Evolutionary conservation across 2,329 filamentous ascomycete species (phyloP), one percentile per base, ranked within the genome.

Genomic region (Trichoderma oligosporum): DNA sequence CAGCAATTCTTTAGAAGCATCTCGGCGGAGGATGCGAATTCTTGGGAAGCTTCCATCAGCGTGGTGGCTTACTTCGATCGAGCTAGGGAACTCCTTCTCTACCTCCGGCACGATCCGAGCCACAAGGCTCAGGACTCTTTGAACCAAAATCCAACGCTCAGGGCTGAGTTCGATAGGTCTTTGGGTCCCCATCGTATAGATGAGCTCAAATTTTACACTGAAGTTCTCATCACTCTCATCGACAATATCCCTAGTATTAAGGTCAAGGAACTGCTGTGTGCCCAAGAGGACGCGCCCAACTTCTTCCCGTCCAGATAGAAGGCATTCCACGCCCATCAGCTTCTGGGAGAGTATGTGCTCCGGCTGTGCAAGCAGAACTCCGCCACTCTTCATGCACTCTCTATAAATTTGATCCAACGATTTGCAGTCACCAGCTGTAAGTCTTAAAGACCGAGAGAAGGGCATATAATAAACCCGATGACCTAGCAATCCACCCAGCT

Each of bases 161-260:
- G 57, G 57, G 0, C 20, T 59, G 8, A 78, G 70, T 4, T 86
- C 80, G 0, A 85, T 71, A 0, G 76, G 61, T 1, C 66, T 63
- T 57, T 84, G 80, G 0, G 65, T 59, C 0, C 84, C 85, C 62
- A 86, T 78, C 0, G 83, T 85, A 57, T 88, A 87, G 1, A 87
- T 73, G 0, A 87, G 67, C 62, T 88, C 82, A 36, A 84, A 85
- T 45, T 79, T 81, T 4, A 78, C 74, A 41, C 76, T 82, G 41
- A 87, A 80, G 54, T 82, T 82, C 57, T 87, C 83, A 46, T 88
- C 85, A 36, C 81, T 84, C 66, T 88, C 84, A 57, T 88, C 84
- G 0, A 88, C 72, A 2, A 88, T 74, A 59, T 86, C 83, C 0
- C 82, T 71, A 59, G 0, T 48, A 27, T 79, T 67, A 1, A 86